Evolutionary conservation across 257 asterid genomes (phyloP).

Genomic region (Vinca minor): DNA sequence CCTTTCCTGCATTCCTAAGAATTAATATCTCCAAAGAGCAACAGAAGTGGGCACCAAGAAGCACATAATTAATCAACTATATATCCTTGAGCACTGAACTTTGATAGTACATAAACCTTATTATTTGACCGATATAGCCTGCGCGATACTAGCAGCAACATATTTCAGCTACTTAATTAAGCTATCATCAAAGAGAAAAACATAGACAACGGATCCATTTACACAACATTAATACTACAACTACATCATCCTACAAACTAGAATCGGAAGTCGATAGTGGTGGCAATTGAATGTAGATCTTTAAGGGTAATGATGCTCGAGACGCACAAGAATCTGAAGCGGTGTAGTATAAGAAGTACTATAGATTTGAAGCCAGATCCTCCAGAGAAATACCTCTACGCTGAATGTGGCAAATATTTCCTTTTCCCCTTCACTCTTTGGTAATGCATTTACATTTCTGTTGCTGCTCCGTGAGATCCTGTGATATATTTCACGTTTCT

Average conservation of each 20-base stretch:
- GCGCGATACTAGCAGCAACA: conserved; percentile 2
- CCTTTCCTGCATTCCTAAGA: no score
- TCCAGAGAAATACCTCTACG: conserved; percentile 9
- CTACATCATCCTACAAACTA: no score
- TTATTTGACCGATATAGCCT: conserved; percentile 13
- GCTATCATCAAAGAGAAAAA: conserved; percentile 8
- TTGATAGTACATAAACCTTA: conserved; percentile 3
- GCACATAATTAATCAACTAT: not conserved
- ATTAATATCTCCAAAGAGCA: no score
- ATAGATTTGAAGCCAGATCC: conserved; percentile 9
- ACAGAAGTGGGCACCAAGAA: not conserved
- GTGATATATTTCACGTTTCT: conserved; percentile 21
- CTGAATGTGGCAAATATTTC: not conserved
- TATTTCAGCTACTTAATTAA: conserved; percentile 13
- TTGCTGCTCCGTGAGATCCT: conserved; percentile 83
- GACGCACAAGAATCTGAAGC: conserved; percentile 17
- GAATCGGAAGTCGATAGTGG: no score
- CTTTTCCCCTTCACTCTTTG: conserved; percentile 28
- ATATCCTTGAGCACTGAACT: not conserved
- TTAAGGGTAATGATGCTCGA: no score
- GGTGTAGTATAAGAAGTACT: conserved; percentile 8
- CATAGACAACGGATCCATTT: no score
- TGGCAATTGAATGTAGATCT: no score
- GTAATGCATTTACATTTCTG: conserved; percentile 68
- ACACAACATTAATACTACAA: no score